Evolutionary conservation across 1,284 basidiomycete genomes (phyloP).

Genomic region (Amylostereum areolatum): DNA sequence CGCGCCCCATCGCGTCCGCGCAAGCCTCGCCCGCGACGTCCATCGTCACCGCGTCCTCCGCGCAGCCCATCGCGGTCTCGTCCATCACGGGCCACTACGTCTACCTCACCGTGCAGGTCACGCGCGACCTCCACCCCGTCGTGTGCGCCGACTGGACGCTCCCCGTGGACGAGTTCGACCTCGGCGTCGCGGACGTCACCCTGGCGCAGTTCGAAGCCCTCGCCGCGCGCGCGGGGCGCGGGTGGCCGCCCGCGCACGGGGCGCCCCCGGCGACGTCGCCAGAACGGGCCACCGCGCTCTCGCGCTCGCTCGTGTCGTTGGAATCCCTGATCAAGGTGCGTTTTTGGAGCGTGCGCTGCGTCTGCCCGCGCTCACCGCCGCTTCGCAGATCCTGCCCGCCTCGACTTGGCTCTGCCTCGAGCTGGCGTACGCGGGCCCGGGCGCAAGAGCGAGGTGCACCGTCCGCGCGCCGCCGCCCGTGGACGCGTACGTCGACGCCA

Average conservation of each 20-base stretch:
- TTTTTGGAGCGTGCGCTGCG: background rate
- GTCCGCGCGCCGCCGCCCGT: conserved; percentile 56
- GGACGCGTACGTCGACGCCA: conserved; percentile 77
- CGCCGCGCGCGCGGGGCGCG: conserved; percentile 43
- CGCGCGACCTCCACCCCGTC: conserved; percentile 85
- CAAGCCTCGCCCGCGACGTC: conserved; percentile 37
- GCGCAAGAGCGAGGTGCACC: conserved; percentile 34
- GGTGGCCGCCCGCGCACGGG: background rate
- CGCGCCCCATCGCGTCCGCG: conserved; percentile 16
- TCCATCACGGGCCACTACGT: conserved; percentile 87
- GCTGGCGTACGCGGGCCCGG: conserved; percentile 60
- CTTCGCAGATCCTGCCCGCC: conserved; percentile 59
- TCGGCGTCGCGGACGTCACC: conserved; percentile 82
- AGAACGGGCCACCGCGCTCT: conserved; percentile 55
- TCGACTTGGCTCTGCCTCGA: conserved; percentile 78
- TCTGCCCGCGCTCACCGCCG: conserved; percentile 19
- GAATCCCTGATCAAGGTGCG: conserved; percentile 65
- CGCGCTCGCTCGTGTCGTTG: conserved; percentile 62
- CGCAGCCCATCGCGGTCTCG: conserved; percentile 65
- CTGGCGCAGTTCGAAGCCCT: conserved; percentile 73
- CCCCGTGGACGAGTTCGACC: conserved; percentile 69
- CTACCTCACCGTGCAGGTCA: conserved; percentile 86
- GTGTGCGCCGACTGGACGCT: conserved; percentile 69
- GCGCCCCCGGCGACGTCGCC: conserved; percentile 4
- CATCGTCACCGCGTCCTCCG: conserved; percentile 61